phyloP scores from a whole-genome alignment of 2,329 filamentous ascomycete genomes.

The Podosphaera fusca region DNA sequence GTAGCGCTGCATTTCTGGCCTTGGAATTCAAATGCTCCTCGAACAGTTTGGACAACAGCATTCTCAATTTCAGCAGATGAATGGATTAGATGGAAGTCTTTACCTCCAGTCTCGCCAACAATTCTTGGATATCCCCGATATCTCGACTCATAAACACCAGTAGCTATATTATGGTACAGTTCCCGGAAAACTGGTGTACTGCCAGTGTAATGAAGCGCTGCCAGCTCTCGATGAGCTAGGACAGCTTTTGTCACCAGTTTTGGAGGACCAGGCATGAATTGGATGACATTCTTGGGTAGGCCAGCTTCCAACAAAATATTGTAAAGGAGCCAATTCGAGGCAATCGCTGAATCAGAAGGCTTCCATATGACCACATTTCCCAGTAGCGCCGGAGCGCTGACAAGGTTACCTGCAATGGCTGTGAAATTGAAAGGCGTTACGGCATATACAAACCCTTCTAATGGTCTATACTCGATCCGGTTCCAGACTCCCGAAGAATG shows the following conservation, averaged over 20 bases:
- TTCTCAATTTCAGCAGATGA: constrained; percentile 54
- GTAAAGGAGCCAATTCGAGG: constrained; percentile 80
- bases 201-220: constrained; percentile 86
- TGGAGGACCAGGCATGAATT: constrained; percentile 79
- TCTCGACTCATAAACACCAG: constrained; percentile 55
- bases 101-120: constrained; percentile 76
- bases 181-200: constrained; percentile 78
- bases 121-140: constrained; percentile 75
- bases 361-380: constrained; percentile 96
- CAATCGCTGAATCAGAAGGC: constrained; percentile 70
- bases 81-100: constrained; percentile 82
- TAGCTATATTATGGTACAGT: constrained; percentile 68
- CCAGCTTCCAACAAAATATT: constrained; percentile 80
- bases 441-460: constrained; percentile 91
- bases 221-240: constrained; percentile 56
- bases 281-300: constrained; percentile 70
- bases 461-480: constrained; percentile 64
- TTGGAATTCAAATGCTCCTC: constrained; percentile 75
- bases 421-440: constrained; percentile 95
- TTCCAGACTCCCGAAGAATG: constrained; percentile 78
- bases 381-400: constrained; percentile 62
- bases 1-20: constrained; percentile 82
- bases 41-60: constrained; percentile 59
- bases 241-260: constrained; percentile 60
- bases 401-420: constrained; percentile 73